Base-by-base conservation (phyloP, 352 stramenopile genomes). In the Globisporangium iwayamae region DNA sequence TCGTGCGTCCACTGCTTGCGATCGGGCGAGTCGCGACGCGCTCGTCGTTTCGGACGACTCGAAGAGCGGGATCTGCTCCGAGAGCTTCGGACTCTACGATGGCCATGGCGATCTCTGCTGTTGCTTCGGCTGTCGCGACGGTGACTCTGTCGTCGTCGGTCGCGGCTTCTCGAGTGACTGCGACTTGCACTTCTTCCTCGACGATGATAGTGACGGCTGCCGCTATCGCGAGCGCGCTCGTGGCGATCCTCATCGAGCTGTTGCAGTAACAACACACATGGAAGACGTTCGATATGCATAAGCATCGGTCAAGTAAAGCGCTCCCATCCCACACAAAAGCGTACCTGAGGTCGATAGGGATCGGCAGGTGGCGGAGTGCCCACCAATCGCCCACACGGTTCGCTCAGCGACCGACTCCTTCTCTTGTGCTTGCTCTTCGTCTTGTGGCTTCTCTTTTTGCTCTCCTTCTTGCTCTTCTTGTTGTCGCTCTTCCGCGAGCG, bases 1-100 rank as follows among this genome's bases (percentile, higher is more conserved):
- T 81, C 79, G 51, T 95, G 86, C 16, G 80, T 85, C 86, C 86
- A 95, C 39, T 75, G 69, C 18, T 80, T 70, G 13, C 62, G 50
- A 8, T 75, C 73, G 30, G 70, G 62, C 10, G 73, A 75, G n/a
- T 60, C 72, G 8, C 67, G 68, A 14, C 63, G 66, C 2, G 53
- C 58, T 46, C 67, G 51, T 56, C 50, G 62, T 25, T 56, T 68
- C 30, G 64, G 58, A 32, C 56, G 59, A 51, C 58, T 65, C 47
- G 25, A 22, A 20, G 58, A 63, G 14, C 46, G 58, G 3, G 59
- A 64, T 18, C 47, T 28, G 25, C 11, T 3, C 10, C 51, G 51
- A 1, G 2, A 10, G 34, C 51, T 56, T 28, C 45, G 45, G 11
- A 22, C 38, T 25, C 41, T 28, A 7, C 32, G 51, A 11, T 53